Evolutionary conservation across 1,284 basidiomycete genomes (phyloP), one percentile per base, ranked within the genome.

Genomic region (Ganoderma lingzhi): DNA sequence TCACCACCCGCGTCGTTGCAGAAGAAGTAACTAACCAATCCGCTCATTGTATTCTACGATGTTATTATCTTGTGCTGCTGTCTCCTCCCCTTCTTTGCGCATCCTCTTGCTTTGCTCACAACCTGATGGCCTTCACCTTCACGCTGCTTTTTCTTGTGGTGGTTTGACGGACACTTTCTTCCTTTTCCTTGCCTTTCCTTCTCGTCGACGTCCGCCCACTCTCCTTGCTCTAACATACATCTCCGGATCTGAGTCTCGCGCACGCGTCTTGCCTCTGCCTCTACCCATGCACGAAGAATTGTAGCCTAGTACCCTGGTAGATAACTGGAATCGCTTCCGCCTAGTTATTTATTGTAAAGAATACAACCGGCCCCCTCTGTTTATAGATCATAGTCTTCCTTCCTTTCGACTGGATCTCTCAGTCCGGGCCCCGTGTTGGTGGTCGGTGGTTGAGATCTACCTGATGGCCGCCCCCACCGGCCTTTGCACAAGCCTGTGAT

Each of bases 281-380:
- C 39, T 3, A 35, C 4, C 10, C 39, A 48, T 28, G 37, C 63
- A 68, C n/a, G 45, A 67, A 64, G 70, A 71, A 69, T 76, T 76
- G 75, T 76, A 76, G 75, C 75, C 75, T 76, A 76, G 75, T 67
- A 71, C 67, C 69, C 69, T 71, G 74, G 75, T 76, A 76, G 75
- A 76, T 73, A 71, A 51, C 68, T 75, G 75, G 75, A 76, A 69
- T 63, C 58, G 15, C 62, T 37, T 62, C 58, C 62, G 28, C 19
- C 53, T 56, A 15, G 59, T n/a, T 74, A 75, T 77, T 75, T 75
- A 75, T 76, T 76, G 74, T 75, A 75, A 66, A 68, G 71, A 69
- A 70, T 73, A 71, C 63, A 67, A 69, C 12, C 37, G 37, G 39
- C n/a, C 30, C 37, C 28, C 39, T 23, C 6, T 56, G 9, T 32